Percentiles rank a stretch among this genome's conserved stretches.
Conservation (phyloP, 352 stramenopile species). For the Pythium dissotocum region DNA sequence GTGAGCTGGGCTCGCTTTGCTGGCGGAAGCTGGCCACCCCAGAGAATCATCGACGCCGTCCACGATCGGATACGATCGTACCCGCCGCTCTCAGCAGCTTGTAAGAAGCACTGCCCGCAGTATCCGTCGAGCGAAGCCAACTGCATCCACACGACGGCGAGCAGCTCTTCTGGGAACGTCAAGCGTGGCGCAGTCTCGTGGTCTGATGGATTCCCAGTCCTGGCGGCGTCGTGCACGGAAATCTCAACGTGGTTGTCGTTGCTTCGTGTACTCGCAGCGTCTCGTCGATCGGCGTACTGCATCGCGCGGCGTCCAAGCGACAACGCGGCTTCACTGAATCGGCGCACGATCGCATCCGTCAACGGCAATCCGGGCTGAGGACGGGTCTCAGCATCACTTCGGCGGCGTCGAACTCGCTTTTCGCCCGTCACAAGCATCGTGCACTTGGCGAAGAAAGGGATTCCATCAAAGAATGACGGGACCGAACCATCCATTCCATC, state of each 20-base stretch:
- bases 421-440: conserved; percentile 7
- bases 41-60: conserved; percentile 70
- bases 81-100: conserved; percentile 70
- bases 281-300: conserved; percentile 37
- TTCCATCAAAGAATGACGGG: neutral
- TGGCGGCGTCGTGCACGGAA: conserved; percentile 16
- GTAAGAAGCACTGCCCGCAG: conserved; percentile 77
- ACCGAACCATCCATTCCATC: neutral
- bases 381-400: conserved; percentile 56
- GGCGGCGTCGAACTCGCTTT: conserved; percentile 28
- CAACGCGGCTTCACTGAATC: conserved; percentile 66
- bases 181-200: conserved; percentile 10
- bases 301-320: conserved; percentile 66
- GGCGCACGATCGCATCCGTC: conserved; percentile 56
- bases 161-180: conserved; percentile 61
- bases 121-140: conserved; percentile 78
- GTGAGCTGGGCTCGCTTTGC: conserved; percentile 37
- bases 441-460: conserved; percentile 13
- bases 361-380: conserved; percentile 55
- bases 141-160: conserved; percentile 84
- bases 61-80: conserved; percentile 84
- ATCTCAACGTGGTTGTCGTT: conserved; percentile 25
- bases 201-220: neutral
- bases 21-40: conserved; percentile 56
- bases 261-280: neutral